Evolutionary conservation across 345 rosid genomes (phyloP).

Genomic region (Linum trigynum): DNA sequence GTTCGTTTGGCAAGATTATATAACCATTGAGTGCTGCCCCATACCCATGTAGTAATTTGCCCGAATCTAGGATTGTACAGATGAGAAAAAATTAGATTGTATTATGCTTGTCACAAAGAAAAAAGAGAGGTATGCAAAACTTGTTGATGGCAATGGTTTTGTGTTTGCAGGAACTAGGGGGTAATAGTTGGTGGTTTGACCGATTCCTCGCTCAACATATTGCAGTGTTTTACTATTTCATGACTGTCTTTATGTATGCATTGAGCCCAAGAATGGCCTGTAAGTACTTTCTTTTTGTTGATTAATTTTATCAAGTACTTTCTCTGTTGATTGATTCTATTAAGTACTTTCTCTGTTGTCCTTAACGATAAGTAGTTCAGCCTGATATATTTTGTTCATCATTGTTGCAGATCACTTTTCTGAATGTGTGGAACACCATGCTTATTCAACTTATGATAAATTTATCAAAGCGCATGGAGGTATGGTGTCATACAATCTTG

Average conservation of each 20-base stretch:
- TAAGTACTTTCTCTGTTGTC: not conserved
- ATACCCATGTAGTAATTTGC: not conserved
- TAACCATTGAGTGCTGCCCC: not conserved
- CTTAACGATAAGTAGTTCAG: not conserved
- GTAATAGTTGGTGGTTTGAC: conserved; percentile 93
- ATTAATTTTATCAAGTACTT: not conserved
- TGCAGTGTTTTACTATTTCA: conserved; percentile 68
- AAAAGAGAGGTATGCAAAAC: not conserved
- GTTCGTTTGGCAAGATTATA: no score
- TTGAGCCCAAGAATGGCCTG: conserved; percentile 99
- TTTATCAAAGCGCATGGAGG: conserved; percentile 84
- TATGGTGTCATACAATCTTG: conserved; percentile 12
- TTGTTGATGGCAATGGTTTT: conserved; percentile 10
- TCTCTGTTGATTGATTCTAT: not conserved
- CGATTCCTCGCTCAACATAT: conserved; percentile 80
- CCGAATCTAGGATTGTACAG: not conserved
- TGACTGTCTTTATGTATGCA: conserved; percentile 82
- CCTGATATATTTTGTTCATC: not conserved
- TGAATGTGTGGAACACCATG: conserved; percentile 91
- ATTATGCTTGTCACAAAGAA: not conserved
- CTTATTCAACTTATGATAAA: conserved; percentile 90
- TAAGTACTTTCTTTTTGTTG: conserved; percentile 29
- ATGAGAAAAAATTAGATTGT: not conserved
- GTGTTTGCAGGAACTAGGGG: conserved; percentile 81
- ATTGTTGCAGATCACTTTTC: conserved; percentile 75